These are phyloP conservation scores for Ceratocystis cubensis DNA, from an alignment of 2,329 filamentous ascomycete genomes.

Conservation along the genomic window DNA sequence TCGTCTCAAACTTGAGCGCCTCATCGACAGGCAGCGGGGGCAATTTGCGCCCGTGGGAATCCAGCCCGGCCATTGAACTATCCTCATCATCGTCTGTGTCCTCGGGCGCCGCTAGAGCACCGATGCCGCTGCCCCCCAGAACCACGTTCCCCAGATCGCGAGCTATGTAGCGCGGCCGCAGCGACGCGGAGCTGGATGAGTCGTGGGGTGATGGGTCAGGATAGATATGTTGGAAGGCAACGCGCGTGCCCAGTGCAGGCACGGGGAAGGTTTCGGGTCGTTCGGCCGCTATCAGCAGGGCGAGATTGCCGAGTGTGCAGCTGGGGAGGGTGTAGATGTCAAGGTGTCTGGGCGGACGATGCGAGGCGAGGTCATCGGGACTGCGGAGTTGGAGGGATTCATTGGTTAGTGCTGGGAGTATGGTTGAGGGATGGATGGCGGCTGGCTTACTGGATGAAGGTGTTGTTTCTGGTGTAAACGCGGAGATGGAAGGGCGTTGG, in stretches of 20 bases:
- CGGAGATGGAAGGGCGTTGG: slow-evolving; percentile 74
- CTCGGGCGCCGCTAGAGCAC: slow-evolving; percentile 27
- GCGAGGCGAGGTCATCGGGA: slow-evolving; percentile 55
- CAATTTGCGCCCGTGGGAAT: slow-evolving; percentile 63
- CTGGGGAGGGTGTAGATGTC: slow-evolving; percentile 77
- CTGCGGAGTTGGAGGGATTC: slow-evolving; percentile 31
- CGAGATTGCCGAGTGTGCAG: slow-evolving; percentile 70
- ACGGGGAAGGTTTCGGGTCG: slow-evolving; percentile 55
- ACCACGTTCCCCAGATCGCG: slow-evolving; percentile 78
- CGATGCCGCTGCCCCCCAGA: slow-evolving; percentile 47
- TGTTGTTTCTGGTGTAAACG: slow-evolving; percentile 65
- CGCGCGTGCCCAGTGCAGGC: slow-evolving; percentile 65
- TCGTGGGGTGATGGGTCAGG: slow-evolving; percentile 47
- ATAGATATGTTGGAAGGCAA: slow-evolving; percentile 80
- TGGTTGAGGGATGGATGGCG: background rate
- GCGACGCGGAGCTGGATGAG: slow-evolving; percentile 13
- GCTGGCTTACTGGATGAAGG: slow-evolving; percentile 53
- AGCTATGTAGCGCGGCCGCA: slow-evolving; percentile 48
- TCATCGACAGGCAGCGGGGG: slow-evolving; percentile 27
- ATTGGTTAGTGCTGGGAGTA: background rate
- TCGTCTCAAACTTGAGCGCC: slow-evolving; percentile 48
- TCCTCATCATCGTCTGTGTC: slow-evolving; percentile 28
- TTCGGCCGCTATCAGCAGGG: slow-evolving; percentile 58
- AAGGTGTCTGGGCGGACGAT: slow-evolving; percentile 51
- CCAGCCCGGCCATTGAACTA: slow-evolving; percentile 47